phyloP scores from a whole-genome alignment of 805 yeast genomes.

The Saturnispora halmiae region DNA sequence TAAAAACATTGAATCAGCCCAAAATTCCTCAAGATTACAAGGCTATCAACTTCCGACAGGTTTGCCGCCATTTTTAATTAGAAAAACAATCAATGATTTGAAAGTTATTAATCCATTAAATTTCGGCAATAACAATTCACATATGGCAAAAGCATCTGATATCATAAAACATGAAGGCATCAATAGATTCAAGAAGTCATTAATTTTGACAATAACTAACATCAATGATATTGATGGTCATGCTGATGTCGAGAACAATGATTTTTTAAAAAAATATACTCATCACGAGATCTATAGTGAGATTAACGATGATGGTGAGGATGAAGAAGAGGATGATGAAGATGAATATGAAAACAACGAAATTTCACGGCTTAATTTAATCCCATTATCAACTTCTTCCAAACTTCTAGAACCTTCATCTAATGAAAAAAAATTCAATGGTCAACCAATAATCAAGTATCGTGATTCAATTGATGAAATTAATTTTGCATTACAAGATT shows the following conservation, averaged over 20 bases:
- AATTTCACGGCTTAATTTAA: too few species aligned
- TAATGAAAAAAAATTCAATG: conserved; percentile 1
- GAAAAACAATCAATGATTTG: not conserved
- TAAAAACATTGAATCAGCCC: not conserved
- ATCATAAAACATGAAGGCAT: not conserved
- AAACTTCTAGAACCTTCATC: not conserved
- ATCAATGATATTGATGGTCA: conserved; percentile 5
- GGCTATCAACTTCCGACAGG: conserved; percentile 10
- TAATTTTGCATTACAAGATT: conserved; percentile 14
- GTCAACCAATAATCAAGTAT: not conserved
- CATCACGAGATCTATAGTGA: conserved; percentile 2
- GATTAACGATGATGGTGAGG: conserved; percentile 5
- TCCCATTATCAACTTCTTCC: not conserved
- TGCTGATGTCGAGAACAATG: not conserved
- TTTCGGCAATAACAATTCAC: not conserved
- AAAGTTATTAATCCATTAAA: not conserved
- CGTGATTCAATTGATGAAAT: conserved; percentile 13
- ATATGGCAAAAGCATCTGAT: conserved; percentile 4
- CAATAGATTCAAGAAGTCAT: not conserved
- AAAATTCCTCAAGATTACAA: not conserved
- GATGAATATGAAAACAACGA: not conserved
- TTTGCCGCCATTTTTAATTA: conserved; percentile 5
- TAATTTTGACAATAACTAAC: conserved; percentile 1
- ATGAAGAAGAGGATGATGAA: conserved; percentile 4
- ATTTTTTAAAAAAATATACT: not conserved